phyloP scores from a whole-genome alignment of 2,329 filamentous ascomycete species.

The Colletotrichum sidae region DNA sequence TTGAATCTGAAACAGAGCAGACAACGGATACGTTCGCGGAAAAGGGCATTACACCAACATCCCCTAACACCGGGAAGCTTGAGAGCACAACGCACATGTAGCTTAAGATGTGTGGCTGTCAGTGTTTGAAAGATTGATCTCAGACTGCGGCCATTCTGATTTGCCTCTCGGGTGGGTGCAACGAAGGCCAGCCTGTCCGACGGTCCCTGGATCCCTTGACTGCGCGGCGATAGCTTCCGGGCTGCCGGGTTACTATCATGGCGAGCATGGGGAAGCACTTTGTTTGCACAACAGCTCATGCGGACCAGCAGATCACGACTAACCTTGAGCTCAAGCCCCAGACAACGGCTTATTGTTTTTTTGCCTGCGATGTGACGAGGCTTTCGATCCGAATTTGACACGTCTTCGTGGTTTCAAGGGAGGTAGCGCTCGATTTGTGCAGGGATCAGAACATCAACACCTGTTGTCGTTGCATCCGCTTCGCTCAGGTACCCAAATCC shows the following conservation, averaged over 20 bases:
- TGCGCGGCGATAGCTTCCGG: conserved; percentile 27
- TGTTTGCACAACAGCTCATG: conserved; percentile 3
- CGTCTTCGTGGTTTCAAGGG: no score
- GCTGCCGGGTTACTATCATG: conserved; percentile 6
- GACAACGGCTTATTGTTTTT: neutral
- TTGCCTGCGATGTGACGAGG: no score
- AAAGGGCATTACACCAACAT: neutral
- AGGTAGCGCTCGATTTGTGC: no score
- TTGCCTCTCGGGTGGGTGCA: conserved; percentile 1
- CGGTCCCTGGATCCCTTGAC: conserved; percentile 10
- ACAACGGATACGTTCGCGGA: neutral
- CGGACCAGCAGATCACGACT: neutral
- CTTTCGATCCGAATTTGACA: no score
- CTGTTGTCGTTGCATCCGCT: no score
- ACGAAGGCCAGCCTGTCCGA: conserved; percentile 34
- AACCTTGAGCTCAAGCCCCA: conserved; percentile 5
- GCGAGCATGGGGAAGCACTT: neutral
- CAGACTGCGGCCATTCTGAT: neutral
- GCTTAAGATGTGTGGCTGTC: neutral
- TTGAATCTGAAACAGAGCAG: neutral
- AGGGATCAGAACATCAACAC: no score
- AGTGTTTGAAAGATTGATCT: neutral
- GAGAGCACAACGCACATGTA: no score
- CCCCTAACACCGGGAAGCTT: no score
- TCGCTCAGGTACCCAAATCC: no score